Evolutionary conservation across 768 basidiomycete genomes (phyloP).

Genomic region (Kwoniella pini): DNA sequence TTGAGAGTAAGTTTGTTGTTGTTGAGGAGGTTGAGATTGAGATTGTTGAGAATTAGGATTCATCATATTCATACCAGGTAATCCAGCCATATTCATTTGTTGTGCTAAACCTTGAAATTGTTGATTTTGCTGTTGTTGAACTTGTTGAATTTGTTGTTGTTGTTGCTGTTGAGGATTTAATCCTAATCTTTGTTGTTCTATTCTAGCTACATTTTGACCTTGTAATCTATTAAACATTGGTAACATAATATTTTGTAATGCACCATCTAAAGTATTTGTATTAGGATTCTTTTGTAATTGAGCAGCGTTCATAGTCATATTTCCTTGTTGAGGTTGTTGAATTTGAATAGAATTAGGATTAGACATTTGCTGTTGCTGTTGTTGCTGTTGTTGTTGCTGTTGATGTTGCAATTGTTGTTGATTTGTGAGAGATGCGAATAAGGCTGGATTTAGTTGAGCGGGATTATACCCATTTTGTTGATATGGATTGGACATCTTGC

Average conservation of each 20-base stretch:
- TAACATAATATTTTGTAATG: conserved; percentile 23
- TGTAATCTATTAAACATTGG: conserved; percentile 22
- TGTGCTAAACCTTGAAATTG: conserved; percentile 20
- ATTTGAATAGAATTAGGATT: background rate
- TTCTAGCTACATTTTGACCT: conserved; percentile 19
- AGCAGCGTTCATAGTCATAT: conserved; percentile 7
- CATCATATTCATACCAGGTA: conserved; percentile 21
- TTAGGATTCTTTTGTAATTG: conserved; percentile 12
- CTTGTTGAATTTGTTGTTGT: conserved; percentile 5
- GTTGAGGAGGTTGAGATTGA: conserved; percentile 2
- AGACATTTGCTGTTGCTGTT: background rate
- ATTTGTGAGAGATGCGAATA: conserved; percentile 18
- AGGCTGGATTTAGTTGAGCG: conserved; percentile 25
- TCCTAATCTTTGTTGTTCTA: conserved; percentile 21
- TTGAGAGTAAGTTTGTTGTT: conserved; percentile 1
- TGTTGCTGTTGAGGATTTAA: conserved; percentile 12
- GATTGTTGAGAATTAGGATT: conserved; percentile 12
- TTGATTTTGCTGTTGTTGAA: conserved; percentile 16
- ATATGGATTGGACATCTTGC: conserved; percentile 27
- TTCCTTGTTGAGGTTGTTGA: conserved; percentile 14
- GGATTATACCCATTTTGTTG: conserved; percentile 20
- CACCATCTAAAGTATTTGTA: conserved; percentile 12
- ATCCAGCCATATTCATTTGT: conserved; percentile 20
- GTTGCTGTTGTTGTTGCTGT: background rate
- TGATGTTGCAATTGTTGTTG: conserved; percentile 13